These are phyloP conservation scores for Agaricus sinodeliciosus DNA, from an alignment of 768 basidiomycete genomes.

Conservation along the genomic window DNA sequence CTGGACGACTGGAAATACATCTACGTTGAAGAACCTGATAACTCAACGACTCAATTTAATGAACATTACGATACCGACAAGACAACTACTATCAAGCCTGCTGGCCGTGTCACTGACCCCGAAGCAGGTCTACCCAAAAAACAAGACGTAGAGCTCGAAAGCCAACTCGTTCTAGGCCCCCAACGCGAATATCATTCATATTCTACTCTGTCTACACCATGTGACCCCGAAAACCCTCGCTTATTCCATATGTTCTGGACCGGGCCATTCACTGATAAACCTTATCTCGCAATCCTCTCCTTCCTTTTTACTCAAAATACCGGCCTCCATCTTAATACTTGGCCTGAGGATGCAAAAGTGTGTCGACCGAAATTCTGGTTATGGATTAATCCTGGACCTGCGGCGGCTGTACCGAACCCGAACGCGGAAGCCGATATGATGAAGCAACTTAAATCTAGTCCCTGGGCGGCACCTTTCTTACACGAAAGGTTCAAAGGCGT, in stretches of 20 bases:
- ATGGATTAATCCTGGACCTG: constrained; percentile 95
- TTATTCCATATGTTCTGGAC: constrained; percentile 98
- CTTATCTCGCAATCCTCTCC: constrained; percentile 86
- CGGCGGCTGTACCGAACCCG: constrained; percentile 76
- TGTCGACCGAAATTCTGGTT: constrained; percentile 93
- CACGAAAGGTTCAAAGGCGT: constrained; percentile 84
- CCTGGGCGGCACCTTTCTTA: constrained; percentile 91
- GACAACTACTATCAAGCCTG: constrained; percentile 13
- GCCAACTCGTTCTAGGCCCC: constrained; percentile 39
- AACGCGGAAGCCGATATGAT: constrained; percentile 79
- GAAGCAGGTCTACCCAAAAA: constrained; percentile 54
- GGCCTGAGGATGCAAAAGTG: constrained; percentile 34
- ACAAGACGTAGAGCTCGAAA: constrained; percentile 53
- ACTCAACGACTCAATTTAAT: constrained; percentile 19
- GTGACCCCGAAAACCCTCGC: constrained; percentile 72
- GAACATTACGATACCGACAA: constrained; percentile 1
- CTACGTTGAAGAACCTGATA: constrained; percentile 49
- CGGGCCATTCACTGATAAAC: constrained; percentile 94
- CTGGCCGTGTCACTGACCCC: constrained; percentile 27
- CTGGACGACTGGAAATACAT: constrained; percentile 79
- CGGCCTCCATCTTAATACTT: constrained; percentile 55
- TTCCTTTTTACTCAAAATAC: constrained; percentile 93
- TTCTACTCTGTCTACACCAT: constrained; percentile 39
- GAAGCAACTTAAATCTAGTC: constrained; percentile 64
- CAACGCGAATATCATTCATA: constrained; percentile 37